These are phyloP conservation scores for Teunomyces aglyptinius DNA, from an alignment of 805 yeast species.

Conservation along the genomic window DNA sequence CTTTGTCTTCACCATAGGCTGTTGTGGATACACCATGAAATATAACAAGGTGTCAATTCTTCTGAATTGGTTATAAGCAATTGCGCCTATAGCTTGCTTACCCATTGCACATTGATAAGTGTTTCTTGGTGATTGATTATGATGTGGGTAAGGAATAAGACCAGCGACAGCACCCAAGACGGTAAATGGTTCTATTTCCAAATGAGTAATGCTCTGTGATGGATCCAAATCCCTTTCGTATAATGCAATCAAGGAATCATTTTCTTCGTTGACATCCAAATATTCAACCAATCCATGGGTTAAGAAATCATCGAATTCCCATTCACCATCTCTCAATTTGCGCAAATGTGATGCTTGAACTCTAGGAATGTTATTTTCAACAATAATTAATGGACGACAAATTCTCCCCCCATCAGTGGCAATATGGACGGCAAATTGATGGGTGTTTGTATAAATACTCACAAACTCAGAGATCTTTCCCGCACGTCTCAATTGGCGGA, in stretches of 20 bases:
- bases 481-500: constrained; percentile 76
- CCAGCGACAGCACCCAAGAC: constrained; percentile 93
- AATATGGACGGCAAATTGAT: constrained; percentile 90
- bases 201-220: constrained; percentile 59
- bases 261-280: constrained; percentile 66
- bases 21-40: constrained; percentile 98
- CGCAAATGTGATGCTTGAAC: constrained; percentile 72
- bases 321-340: constrained; percentile 60
- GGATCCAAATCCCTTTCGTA: constrained; percentile 66
- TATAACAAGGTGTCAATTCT: constrained; percentile 93
- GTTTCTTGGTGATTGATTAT: constrained; percentile 89
- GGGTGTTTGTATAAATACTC: constrained; percentile 84
- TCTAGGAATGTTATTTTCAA: constrained; percentile 64
- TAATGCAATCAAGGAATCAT: constrained; percentile 16
- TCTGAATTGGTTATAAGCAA: constrained; percentile 93
- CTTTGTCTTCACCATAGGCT: constrained; percentile 97
- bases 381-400: constrained; percentile 93
- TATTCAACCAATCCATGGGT: constrained; percentile 87
- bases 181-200: constrained; percentile 95
- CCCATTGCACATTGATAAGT: constrained; percentile 97
- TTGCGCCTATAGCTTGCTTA: constrained; percentile 99
- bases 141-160: constrained; percentile 88
- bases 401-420: constrained; percentile 99
- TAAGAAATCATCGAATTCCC: constrained; percentile 91
- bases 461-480: constrained; percentile 88